Percentiles rank a stretch among this genome's conserved stretches.
Evolutionary conservation across 2,329 filamentous ascomycete genomes (phyloP).

Genomic region (Colletotrichum tamarilloi): DNA sequence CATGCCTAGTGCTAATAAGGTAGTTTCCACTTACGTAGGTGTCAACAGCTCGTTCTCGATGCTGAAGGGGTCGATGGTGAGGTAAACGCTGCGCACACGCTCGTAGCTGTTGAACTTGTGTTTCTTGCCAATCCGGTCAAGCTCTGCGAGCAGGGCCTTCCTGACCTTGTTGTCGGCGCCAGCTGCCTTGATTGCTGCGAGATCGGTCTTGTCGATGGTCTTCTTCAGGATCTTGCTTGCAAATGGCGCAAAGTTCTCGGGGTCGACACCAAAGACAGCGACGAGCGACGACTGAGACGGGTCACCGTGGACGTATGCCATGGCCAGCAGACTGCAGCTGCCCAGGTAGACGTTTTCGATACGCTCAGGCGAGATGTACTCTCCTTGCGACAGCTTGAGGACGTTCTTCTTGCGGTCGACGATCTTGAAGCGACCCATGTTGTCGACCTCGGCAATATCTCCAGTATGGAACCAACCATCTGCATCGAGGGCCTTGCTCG

Average conservation of each 20-base stretch:
- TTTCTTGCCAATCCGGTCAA: conserved; percentile 82
- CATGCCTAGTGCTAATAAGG: background rate
- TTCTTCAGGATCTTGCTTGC: conserved; percentile 81
- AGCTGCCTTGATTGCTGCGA: conserved; percentile 74
- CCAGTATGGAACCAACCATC: conserved; percentile 99
- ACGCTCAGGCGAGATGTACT: conserved; percentile 97
- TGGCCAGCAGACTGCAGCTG: conserved; percentile 80
- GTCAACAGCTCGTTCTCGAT: conserved; percentile 93
- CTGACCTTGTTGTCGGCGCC: conserved; percentile 77
- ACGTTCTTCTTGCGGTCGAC: conserved; percentile 99
- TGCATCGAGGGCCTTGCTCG: conserved; percentile 80
- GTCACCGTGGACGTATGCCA: conserved; percentile 93
- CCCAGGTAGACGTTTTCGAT: conserved; percentile 95
- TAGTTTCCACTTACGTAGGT: conserved; percentile 76
- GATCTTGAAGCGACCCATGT: conserved; percentile 87
- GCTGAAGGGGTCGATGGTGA: conserved; percentile 90
- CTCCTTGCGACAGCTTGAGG: conserved; percentile 96
- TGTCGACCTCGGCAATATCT: conserved; percentile 89
- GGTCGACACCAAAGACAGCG: conserved; percentile 88
- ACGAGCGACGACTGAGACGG: conserved; percentile 84
- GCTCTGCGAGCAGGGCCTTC: conserved; percentile 79
- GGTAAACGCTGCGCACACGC: conserved; percentile 76
- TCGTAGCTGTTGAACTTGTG: conserved; percentile 95
- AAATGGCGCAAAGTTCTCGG: conserved; percentile 83
- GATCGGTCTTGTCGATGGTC: conserved; percentile 72